phyloP scores from a whole-genome alignment of 139 green algal species.

The Micromonas pusilla region DNA sequence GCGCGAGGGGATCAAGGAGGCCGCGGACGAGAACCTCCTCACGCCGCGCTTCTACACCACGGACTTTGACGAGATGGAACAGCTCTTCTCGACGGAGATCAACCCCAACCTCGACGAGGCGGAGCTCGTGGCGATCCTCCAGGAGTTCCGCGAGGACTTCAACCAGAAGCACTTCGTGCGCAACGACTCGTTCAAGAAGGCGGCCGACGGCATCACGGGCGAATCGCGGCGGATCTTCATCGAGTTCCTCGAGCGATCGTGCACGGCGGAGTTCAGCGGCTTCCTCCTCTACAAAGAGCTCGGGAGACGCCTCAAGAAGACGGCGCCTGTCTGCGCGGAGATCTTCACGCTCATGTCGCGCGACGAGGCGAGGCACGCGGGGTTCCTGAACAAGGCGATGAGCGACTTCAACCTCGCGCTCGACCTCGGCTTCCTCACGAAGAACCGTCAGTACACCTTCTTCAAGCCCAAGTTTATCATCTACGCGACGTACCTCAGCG shows the following conservation, averaged over 20 bases:
- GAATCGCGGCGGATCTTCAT: constrained; percentile 91
- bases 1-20: constrained; percentile 80
- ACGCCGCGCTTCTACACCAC: constrained; percentile 98
- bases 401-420: constrained; percentile 90
- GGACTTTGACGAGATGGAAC: constrained; percentile 97
- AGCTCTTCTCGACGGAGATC: constrained; percentile 83
- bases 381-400: constrained; percentile 98
- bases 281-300: constrained; percentile 99
- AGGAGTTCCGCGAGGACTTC: constrained; percentile 96
- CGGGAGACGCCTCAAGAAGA: constrained; percentile 88
- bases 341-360: constrained; percentile 98
- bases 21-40: constrained; percentile 77
- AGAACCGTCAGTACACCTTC: constrained; percentile 87
- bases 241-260: constrained; percentile 99
- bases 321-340: constrained; percentile 81
- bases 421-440: constrained; percentile 98
- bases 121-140: constrained; percentile 61
- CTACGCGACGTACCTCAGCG: constrained; percentile 94
- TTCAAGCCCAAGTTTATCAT: constrained; percentile 99
- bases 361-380: constrained; percentile 96
- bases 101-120: constrained; percentile 89
- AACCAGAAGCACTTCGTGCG: constrained; percentile 99
- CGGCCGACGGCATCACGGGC: constrained; percentile 80
- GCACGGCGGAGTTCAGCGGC: constrained; percentile 97
- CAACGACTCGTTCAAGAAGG: constrained; percentile 89